phyloP scores from a whole-genome alignment of 202 grass and related monocot species.

The Zoysia matrella region DNA sequence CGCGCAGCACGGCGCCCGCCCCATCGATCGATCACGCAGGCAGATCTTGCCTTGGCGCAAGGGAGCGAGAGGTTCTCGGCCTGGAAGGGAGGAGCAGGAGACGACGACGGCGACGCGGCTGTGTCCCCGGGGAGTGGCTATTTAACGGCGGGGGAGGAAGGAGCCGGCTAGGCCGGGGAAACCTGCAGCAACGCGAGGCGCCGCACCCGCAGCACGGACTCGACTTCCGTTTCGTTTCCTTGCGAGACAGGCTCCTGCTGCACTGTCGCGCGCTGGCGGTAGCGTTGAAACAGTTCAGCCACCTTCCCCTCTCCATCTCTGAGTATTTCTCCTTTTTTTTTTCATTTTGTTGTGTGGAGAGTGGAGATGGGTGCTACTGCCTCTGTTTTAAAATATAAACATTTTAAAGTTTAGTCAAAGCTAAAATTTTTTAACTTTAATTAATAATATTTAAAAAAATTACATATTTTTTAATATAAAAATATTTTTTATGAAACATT shows the following conservation, averaged over 20 bases:
- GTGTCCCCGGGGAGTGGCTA: background rate
- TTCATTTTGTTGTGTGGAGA: background rate
- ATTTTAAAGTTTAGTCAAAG: too few relatives aligned
- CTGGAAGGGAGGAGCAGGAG: slow-evolving; percentile 43
- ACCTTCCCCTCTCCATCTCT: background rate
- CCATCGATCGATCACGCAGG: slow-evolving; percentile 58
- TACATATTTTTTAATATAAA: too few relatives aligned
- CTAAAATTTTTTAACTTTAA: background rate
- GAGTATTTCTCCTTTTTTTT: background rate
- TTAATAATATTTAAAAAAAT: background rate
- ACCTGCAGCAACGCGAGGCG: slow-evolving; percentile 9
- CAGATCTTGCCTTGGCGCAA: slow-evolving; percentile 24
- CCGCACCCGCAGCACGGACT: slow-evolving; percentile 56
- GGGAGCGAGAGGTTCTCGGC: slow-evolving; percentile 36
- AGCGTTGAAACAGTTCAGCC: background rate
- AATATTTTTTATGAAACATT: too few relatives aligned
- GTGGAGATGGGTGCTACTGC: background rate
- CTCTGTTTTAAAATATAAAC: background rate
- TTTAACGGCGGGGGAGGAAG: background rate
- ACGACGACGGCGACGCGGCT: background rate
- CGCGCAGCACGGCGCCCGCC: slow-evolving; percentile 85
- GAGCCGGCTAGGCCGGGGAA: slow-evolving; percentile 48
- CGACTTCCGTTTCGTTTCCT: slow-evolving; percentile 52
- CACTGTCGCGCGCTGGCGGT: background rate
- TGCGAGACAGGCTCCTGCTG: background rate